These are phyloP conservation scores for Annona squamosa DNA, from an alignment of 164 flowering plant species.

Conservation along the genomic window DNA sequence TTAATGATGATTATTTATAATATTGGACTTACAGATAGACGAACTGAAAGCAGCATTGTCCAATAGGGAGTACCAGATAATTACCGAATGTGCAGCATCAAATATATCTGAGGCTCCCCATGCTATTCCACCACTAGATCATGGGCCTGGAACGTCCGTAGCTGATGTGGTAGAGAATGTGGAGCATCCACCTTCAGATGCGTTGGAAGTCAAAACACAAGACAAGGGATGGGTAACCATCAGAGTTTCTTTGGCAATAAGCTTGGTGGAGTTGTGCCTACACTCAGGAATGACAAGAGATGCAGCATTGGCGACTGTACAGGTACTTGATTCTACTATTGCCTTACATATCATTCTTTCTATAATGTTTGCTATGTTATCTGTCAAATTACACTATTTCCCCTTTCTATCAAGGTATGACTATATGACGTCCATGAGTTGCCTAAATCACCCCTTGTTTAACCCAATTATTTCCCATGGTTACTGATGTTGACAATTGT, in stretches of 20 bases:
- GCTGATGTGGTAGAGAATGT: slow-evolving; percentile 20
- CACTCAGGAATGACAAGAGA: slow-evolving; percentile 66
- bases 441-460: no score
- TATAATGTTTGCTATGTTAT: background rate
- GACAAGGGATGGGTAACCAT: slow-evolving; percentile 40
- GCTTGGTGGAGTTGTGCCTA: slow-evolving; percentile 62
- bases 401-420: no score
- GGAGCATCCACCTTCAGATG: slow-evolving; percentile 18
- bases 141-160: slow-evolving; percentile 19
- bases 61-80: slow-evolving; percentile 77
- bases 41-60: slow-evolving; percentile 78
- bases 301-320: slow-evolving; percentile 71
- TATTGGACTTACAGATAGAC: slow-evolving; percentile 42
- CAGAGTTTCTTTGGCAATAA: slow-evolving; percentile 51
- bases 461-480: no score
- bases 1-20: background rate
- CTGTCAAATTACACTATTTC: background rate
- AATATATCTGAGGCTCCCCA: slow-evolving; percentile 80
- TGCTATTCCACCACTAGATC: slow-evolving; percentile 43
- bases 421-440: no score
- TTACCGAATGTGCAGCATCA: slow-evolving; percentile 75
- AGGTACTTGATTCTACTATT: slow-evolving; percentile 40
- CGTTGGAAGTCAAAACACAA: slow-evolving; percentile 23
- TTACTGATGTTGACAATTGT: no score
- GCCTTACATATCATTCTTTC: background rate